Percentiles rank a stretch among this genome's conserved stretches.
phyloP scores from a whole-genome alignment of 177 flowering plant genomes.

The Telopea speciosissima region DNA sequence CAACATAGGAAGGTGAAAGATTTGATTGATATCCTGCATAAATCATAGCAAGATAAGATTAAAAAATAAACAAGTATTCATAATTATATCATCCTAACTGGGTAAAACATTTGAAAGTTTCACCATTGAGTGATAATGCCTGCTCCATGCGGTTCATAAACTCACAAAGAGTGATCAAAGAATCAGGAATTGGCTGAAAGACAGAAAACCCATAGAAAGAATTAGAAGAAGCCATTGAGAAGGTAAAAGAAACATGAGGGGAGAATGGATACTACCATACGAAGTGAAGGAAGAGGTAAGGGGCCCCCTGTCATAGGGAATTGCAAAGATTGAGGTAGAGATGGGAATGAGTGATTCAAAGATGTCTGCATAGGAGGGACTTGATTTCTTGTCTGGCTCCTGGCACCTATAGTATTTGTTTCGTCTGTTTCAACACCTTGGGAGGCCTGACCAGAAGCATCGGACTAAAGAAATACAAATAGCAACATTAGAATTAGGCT shows the following conservation, averaged over 20 bases:
- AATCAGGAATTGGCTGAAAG: slow-evolving; percentile 83
- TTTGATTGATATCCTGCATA: slow-evolving; percentile 43
- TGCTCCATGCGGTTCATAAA: slow-evolving; percentile 78
- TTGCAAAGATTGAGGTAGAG: slow-evolving; percentile 46
- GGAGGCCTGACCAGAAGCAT: slow-evolving; percentile 30
- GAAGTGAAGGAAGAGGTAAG: slow-evolving; percentile 51
- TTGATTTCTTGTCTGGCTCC: slow-evolving; percentile 45
- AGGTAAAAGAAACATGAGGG: background rate
- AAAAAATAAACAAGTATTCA: background rate
- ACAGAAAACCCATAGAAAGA: background rate
- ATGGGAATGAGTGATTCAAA: slow-evolving; percentile 31
- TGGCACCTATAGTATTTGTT: slow-evolving; percentile 27
- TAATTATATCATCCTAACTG: background rate
- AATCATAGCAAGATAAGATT: background rate
- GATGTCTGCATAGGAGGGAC: slow-evolving; percentile 34
- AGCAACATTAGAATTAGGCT: background rate
- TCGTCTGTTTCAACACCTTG: slow-evolving; percentile 52
- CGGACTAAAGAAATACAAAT: slow-evolving; percentile 27
- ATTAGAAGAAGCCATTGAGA: slow-evolving; percentile 4
- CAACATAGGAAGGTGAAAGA: slow-evolving; percentile 21
- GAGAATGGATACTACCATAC: slow-evolving; percentile 35
- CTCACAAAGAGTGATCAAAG: slow-evolving; percentile 70
- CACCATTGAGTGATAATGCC: slow-evolving; percentile 59
- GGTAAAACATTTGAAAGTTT: background rate
- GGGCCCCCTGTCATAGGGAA: slow-evolving; percentile 47